These are phyloP conservation scores for Citrus sp. DNA, from an alignment of 345 rosid species.

Conservation along the genomic window DNA sequence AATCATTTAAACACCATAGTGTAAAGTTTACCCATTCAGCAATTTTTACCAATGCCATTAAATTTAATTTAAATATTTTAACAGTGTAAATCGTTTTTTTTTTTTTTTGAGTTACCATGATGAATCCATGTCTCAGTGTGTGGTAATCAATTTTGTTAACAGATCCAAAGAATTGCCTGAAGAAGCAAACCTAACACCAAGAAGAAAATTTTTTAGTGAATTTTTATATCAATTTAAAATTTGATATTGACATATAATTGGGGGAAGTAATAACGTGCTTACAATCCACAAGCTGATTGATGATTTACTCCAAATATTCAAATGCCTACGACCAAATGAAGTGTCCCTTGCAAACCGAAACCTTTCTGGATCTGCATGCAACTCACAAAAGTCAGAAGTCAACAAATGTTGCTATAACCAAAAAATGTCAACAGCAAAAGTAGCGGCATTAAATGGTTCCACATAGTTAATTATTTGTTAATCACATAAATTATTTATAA, in stretches of 20 bases:
- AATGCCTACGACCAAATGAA: constrained; percentile 83
- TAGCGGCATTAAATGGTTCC: not conserved
- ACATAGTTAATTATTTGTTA: not conserved
- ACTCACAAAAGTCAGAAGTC: not conserved
- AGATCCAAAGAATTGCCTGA: constrained; percentile 87
- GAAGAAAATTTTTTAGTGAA: not conserved
- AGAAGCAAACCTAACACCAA: constrained; percentile 70
- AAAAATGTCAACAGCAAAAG: not conserved
- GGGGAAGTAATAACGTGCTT: constrained; percentile 19
- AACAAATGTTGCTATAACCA: not conserved
- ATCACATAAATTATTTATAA: not conserved
- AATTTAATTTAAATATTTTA: not conserved
- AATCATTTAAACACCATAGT: not conserved
- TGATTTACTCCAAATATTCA: constrained; percentile 68
- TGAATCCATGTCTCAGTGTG: constrained; percentile 88
- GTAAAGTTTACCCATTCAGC: not conserved
- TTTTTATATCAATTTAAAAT: too few relatives aligned
- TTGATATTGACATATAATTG: not conserved
- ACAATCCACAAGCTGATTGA: constrained; percentile 81
- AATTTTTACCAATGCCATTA: not conserved
- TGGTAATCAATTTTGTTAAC: constrained; percentile 86
- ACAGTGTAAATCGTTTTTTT: not conserved
- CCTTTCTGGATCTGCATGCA: constrained; percentile 80
- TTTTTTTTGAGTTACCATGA: constrained; percentile 40
- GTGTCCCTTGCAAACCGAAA: constrained; percentile 94